These are phyloP conservation scores for Oxyria digyna DNA, from an alignment of 148 eudicot species.

Conservation along the genomic window DNA sequence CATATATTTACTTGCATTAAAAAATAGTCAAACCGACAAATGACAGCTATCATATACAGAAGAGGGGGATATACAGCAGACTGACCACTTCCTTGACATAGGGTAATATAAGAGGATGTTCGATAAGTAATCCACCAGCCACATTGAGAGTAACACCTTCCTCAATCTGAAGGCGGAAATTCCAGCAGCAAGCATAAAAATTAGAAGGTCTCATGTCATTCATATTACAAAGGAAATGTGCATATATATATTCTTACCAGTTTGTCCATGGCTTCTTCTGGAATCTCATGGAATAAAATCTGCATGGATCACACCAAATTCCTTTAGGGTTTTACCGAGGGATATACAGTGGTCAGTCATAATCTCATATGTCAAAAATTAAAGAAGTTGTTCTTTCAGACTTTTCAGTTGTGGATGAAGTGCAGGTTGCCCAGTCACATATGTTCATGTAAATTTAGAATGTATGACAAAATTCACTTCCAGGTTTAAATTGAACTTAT, in stretches of 20 bases:
- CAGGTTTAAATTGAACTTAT: not conserved
- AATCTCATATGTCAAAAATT: not conserved
- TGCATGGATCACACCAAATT: constrained; percentile 22
- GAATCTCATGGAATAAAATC: constrained; percentile 74
- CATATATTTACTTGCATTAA: not conserved
- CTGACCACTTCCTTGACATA: constrained; percentile 76
- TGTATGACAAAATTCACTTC: not conserved
- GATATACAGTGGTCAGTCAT: not conserved
- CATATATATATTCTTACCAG: constrained; percentile 38
- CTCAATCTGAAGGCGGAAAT: constrained; percentile 43
- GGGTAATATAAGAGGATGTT: constrained; percentile 78
- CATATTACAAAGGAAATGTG: not conserved
- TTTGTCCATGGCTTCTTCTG: constrained; percentile 52
- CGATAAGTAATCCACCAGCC: constrained; percentile 81
- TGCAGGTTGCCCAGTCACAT: not conserved
- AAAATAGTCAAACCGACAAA: not conserved
- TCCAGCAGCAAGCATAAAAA: not conserved
- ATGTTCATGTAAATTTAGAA: not conserved
- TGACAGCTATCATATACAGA: not conserved
- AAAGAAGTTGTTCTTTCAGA: not conserved
- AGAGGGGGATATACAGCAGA: constrained; percentile 1
- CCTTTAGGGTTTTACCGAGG: not conserved
- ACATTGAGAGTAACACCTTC: constrained; percentile 68
- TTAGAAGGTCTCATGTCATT: not conserved
- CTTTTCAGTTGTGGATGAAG: not conserved